These are phyloP conservation scores for Aureobasidium vineae DNA, from an alignment of 2,329 filamentous ascomycete genomes.

Conservation along the genomic window DNA sequence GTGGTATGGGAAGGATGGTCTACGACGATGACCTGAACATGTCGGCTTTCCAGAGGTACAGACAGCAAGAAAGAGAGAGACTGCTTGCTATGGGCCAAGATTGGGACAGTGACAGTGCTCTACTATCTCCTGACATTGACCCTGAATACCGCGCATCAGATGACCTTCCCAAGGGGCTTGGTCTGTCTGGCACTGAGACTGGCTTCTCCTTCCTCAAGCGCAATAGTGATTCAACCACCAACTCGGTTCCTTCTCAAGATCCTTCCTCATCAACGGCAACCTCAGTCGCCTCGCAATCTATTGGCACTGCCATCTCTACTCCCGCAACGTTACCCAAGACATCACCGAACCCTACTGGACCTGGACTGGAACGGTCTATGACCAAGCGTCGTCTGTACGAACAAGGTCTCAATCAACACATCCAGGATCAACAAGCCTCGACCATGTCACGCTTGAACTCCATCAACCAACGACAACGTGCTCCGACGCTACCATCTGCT, in stretches of 20 bases:
- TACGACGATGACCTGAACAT: constrained; percentile 85
- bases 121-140: constrained; percentile 25
- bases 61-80: constrained; percentile 54
- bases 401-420: constrained; percentile 72
- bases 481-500: constrained; percentile 47
- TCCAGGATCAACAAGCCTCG: constrained; percentile 76
- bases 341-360: constrained; percentile 35
- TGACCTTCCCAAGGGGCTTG: constrained; percentile 30
- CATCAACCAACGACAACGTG: constrained; percentile 61
- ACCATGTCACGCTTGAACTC: constrained; percentile 78
- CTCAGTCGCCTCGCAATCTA: constrained; percentile 72
- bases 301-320: constrained; percentile 40
- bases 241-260: constrained; percentile 65
- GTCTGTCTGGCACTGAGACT: constrained; percentile 19
- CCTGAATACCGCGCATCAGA: constrained; percentile 41
- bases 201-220: constrained; percentile 62
- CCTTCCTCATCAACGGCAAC: constrained; percentile 80
- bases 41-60: constrained; percentile 79
- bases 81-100: constrained; percentile 42
- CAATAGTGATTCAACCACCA: constrained; percentile 81
- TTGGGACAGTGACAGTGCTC: constrained; percentile 26
- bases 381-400: constrained; percentile 80
- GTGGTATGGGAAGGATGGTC: constrained; percentile 62
- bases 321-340: constrained; percentile 38
- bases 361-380: constrained; percentile 59